A percentile compares a stretch with the other conserved stretches of the same genome.
Conservation (phyloP, 2,329 filamentous ascomycete genomes). For the Lachnellula arida region DNA sequence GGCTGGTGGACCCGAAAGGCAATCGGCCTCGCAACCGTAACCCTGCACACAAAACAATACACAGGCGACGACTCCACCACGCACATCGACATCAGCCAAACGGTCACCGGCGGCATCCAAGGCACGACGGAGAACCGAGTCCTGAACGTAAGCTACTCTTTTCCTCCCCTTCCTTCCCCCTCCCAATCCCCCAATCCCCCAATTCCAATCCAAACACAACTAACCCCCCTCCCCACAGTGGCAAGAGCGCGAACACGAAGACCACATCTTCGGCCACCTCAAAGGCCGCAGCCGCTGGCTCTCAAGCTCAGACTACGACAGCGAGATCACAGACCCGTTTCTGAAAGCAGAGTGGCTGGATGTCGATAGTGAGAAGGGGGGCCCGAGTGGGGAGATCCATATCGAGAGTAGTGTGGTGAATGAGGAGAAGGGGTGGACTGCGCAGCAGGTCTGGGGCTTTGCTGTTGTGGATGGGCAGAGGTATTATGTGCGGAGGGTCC, state of each 20-base stretch:
- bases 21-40: slow-evolving; percentile 54
- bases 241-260: slow-evolving; percentile 46
- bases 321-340: slow-evolving; percentile 33
- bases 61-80: slow-evolving; percentile 36
- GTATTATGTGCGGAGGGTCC: slow-evolving; percentile 36
- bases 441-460: slow-evolving; percentile 49
- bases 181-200: no score
- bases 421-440: slow-evolving; percentile 47
- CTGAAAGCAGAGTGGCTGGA: slow-evolving; percentile 48
- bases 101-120: slow-evolving; percentile 57
- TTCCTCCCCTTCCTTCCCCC: no score
- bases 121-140: slow-evolving; percentile 53
- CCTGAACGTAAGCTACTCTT: slow-evolving; percentile 37
- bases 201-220: no score
- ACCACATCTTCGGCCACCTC: slow-evolving; percentile 60
- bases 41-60: slow-evolving; percentile 40
- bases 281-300: slow-evolving; percentile 43
- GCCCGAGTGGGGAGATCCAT: slow-evolving; percentile 39
- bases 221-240: slow-evolving; percentile 30
- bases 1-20: slow-evolving; percentile 57
- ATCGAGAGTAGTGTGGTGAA: slow-evolving; percentile 48
- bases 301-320: slow-evolving; percentile 29
- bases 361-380: slow-evolving; percentile 36
- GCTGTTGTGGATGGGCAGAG: slow-evolving; percentile 37
- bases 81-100: slow-evolving; percentile 56